Conservation (phyloP, 495 filamentous ascomycete species). For the Tuber borchii region DNA sequence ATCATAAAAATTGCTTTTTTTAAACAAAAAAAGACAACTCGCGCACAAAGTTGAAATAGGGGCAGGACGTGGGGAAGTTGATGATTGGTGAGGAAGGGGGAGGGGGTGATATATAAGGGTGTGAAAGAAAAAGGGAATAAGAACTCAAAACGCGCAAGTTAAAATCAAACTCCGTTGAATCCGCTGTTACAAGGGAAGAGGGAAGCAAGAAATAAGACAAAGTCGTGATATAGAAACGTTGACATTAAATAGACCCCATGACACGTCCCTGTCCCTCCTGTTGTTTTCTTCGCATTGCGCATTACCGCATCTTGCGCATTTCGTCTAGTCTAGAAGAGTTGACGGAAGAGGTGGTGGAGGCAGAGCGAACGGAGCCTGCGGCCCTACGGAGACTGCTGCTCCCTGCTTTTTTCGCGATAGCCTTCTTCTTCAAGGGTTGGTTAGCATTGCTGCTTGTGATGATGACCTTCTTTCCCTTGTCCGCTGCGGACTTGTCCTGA, state of each 20-base stretch:
- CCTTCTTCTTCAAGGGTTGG: constrained; percentile 24
- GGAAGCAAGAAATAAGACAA: constrained; percentile 5
- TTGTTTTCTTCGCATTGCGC: constrained; percentile 9
- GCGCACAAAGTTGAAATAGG: background rate
- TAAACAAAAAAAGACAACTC: background rate
- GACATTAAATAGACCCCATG: constrained; percentile 9
- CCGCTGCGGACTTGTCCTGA: constrained; percentile 30
- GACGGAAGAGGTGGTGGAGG: constrained; percentile 12
- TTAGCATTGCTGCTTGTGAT: constrained; percentile 30
- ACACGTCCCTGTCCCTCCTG: background rate
- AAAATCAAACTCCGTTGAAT: constrained; percentile 5
- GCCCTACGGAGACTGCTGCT: constrained; percentile 37
- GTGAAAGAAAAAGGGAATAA: background rate
- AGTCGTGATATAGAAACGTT: constrained; percentile 5
- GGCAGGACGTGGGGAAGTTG: background rate
- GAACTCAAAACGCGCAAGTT: background rate
- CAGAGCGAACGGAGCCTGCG: constrained; percentile 24
- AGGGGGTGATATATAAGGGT: background rate
- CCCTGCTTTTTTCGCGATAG: constrained; percentile 31
- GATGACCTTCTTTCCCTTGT: constrained; percentile 39
- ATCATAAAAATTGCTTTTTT: constrained; percentile 2
- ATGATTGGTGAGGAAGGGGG: background rate
- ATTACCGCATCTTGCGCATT: constrained; percentile 42
- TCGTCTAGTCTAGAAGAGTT: constrained; percentile 33
- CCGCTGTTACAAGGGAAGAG: background rate